A percentile compares a stretch with the other conserved stretches of the same genome.
Conservation (phyloP, 495 filamentous ascomycete genomes). For the Xylaria venustula region DNA sequence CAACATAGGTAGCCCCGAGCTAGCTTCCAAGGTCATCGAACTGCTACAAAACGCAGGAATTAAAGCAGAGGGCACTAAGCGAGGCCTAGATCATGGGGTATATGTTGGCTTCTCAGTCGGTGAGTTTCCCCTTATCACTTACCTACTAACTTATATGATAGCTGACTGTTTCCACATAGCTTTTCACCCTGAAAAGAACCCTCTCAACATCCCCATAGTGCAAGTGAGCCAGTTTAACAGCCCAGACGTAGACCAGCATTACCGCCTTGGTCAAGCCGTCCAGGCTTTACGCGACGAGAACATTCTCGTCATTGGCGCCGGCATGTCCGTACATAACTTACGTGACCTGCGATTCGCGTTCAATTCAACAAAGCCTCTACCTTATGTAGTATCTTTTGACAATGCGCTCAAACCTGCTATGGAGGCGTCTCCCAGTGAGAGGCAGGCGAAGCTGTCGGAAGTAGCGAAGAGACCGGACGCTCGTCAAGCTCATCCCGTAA, state of each 20-base stretch:
- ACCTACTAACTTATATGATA: too few species aligned
- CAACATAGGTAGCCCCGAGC: slow-evolving; percentile 60
- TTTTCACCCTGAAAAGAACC: slow-evolving; percentile 73
- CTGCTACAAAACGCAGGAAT: slow-evolving; percentile 62
- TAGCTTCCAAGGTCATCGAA: slow-evolving; percentile 65
- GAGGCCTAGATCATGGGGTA: slow-evolving; percentile 81
- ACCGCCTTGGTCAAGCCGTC: slow-evolving; percentile 68
- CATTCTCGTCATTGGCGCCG: slow-evolving; percentile 71
- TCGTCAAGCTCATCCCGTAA: slow-evolving; percentile 69
- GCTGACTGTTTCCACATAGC: slow-evolving; percentile 33
- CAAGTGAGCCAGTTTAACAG: slow-evolving; percentile 74
- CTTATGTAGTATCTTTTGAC: slow-evolving; percentile 76
- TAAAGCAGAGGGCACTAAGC: slow-evolving; percentile 57
- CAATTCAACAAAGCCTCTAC: slow-evolving; percentile 49
- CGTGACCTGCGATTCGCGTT: slow-evolving; percentile 57
- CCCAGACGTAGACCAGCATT: slow-evolving; percentile 70
- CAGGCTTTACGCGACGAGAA: slow-evolving; percentile 66
- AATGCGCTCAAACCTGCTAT: slow-evolving; percentile 73
- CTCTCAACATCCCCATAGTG: slow-evolving; percentile 73
- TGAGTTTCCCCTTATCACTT: slow-evolving; percentile 14
- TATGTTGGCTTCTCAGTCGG: slow-evolving; percentile 68
- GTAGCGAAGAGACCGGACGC: slow-evolving; percentile 65
- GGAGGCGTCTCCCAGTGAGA: slow-evolving; percentile 48
- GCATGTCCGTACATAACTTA: slow-evolving; percentile 89
- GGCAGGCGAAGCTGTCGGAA: slow-evolving; percentile 59